A percentile compares a stretch with the other conserved stretches of the same genome.
These are phyloP conservation scores for Trichocomaceae sp. DNA, from an alignment of 2,329 filamentous ascomycete genomes.

Conservation along the genomic window DNA sequence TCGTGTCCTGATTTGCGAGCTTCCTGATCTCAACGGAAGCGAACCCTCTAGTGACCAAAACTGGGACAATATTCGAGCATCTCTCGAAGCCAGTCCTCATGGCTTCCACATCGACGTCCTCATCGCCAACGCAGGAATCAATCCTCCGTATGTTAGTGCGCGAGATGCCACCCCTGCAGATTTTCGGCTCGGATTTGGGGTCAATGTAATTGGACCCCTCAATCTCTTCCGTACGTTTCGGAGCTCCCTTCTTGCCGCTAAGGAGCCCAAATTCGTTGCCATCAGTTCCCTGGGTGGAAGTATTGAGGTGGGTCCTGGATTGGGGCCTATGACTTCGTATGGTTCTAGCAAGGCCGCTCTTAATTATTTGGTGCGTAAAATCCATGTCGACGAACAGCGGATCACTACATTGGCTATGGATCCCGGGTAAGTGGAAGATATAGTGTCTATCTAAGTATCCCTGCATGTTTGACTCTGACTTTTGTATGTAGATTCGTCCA, in stretches of 20 bases:
- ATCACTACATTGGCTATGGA: background rate
- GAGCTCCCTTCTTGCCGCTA: background rate
- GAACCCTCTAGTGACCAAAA: background rate
- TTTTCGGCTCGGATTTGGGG: background rate
- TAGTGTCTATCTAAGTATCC: background rate
- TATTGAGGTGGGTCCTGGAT: background rate
- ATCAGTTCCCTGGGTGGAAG: background rate
- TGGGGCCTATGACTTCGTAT: background rate
- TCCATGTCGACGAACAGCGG: background rate
- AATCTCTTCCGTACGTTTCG: background rate
- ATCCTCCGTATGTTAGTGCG: background rate
- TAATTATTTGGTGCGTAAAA: background rate
- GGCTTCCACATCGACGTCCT: background rate
- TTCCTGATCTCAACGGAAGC: background rate
- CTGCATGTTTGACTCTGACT: background rate
- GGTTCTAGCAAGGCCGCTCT: background rate
- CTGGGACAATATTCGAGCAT: background rate
- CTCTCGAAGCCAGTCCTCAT: background rate
- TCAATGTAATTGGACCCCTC: background rate
- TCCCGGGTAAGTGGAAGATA: background rate
- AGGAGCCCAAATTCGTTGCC: background rate
- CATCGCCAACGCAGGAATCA: background rate
- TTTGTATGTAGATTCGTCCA: background rate
- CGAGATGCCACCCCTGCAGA: background rate
- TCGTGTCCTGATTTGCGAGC: background rate